Evolutionary conservation across 2,329 filamentous ascomycete species (phyloP), one percentile per base, ranked within the genome.

Genomic region (Fonsecaea multimorphosa): DNA sequence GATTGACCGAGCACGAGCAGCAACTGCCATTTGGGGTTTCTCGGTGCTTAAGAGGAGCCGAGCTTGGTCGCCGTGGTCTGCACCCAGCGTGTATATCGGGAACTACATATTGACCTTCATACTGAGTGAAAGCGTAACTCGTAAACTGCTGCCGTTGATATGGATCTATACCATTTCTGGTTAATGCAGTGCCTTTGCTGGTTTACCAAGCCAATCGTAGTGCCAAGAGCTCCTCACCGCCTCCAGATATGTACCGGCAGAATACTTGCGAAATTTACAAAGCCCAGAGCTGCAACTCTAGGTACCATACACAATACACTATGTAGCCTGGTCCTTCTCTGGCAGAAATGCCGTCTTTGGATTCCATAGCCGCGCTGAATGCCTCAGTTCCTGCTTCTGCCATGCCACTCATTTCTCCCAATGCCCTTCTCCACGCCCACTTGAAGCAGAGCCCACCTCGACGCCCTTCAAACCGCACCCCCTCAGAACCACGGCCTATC

Each of bases 401-500:
- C 22, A 72, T 72, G 71, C 70, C 71, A 24, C 55, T 72, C 38
- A 71, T 72, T 38, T 71, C 70, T 29, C 93, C 95, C 4, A 89
- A 92, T 72, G 90, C 92, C 8, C 97, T 92, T 80, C 89, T 98
- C 68, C 90, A 96, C 75, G 91, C 93, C 59, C 95, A 96, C 78
- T 90, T 98, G 73, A 86, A 90, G 69, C 76, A 79, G 60, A 79
- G 82, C 63, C 80, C 85, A 58, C 84, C 90, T 1, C 82, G 86
- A 52, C 91, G 95, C 74, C 91, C 93, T 75, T 97, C 96, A 77
- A 91, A 91, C 69, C 91, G 95, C 71, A 78, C 83, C 1, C 86
- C 91, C 6, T 81, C 85, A 32, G 85, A 93, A 73, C 87, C 89
- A 65, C 89, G 95, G 52, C 77, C 83, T 24, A 88, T 91, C n/a